Evolutionary conservation across 75 land plant genomes (phyloP), one percentile per base, ranked within the genome.

Genomic region (Gnetum montanum): DNA sequence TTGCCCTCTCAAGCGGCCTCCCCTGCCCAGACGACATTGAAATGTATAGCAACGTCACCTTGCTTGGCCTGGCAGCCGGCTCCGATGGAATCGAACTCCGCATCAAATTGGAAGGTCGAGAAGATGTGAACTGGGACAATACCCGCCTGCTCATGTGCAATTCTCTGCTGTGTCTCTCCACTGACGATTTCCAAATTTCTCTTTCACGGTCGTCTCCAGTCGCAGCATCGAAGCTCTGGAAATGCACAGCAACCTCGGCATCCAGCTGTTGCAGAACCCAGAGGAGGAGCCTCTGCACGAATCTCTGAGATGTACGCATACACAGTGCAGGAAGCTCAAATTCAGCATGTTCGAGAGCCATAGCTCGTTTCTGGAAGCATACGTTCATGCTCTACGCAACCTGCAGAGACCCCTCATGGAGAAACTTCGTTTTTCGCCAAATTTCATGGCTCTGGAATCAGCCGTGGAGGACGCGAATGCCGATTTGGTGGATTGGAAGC

Each of bases 291-390:
- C 53, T 58, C 8, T 56, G 46, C 6, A 37, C 11, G 7, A 20
- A 8, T 6, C 8, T n/a, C n/a, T n/a, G n/a, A n/a, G n/a, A n/a
- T n/a, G n/a, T n/a, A n/a, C n/a, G n/a, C n/a, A n/a, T n/a, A n/a
- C n/a, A n/a, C n/a, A n/a, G n/a, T n/a, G n/a, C n/a, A n/a, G n/a
- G n/a, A n/a, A n/a, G n/a, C n/a, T 16, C 18, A 16, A 43, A 12
- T 58, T 46, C 20, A 28, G 18, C 60, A 60, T 60, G 62, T 16
- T 60, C 12, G 62, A 60, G 47, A 48, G 59, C 12, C 20, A 61
- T 8, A 23, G 10, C 8, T 58, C 62, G 15, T 60, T 48, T 28
- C 48, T 60, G 46, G 62, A 49, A 23, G 62, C 62, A 11, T 60
- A 60, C 29, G 28, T 4, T 13, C 59, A 60, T 28, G 58, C 29